phyloP scores from a whole-genome alignment of 2,329 filamentous ascomycete genomes.

The Bipolaris oryzae region DNA sequence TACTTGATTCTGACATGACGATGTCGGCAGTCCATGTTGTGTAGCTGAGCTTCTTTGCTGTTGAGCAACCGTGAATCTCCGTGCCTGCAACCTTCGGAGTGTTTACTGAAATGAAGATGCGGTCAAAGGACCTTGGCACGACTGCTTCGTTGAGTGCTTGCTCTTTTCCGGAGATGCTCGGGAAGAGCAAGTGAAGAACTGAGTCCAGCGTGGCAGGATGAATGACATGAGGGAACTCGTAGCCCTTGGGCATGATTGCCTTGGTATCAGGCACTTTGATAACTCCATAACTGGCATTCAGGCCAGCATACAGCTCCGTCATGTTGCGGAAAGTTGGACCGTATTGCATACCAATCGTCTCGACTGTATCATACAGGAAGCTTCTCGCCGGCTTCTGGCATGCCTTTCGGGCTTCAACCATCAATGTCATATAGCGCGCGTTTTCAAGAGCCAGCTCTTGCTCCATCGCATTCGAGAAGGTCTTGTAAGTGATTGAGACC shows the following conservation, averaged over 20 bases:
- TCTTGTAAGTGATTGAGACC: slow-evolving; percentile 1
- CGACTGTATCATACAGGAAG: slow-evolving; percentile 13
- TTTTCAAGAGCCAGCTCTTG: slow-evolving; percentile 2
- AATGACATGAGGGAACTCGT: slow-evolving; percentile 5
- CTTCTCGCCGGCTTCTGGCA: slow-evolving; percentile 11
- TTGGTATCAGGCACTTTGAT: slow-evolving; percentile 10
- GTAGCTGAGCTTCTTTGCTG: slow-evolving; percentile 15
- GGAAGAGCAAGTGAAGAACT: slow-evolving; percentile 10
- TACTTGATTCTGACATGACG: slow-evolving; percentile 6
- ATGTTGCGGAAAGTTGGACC: slow-evolving; percentile 18
- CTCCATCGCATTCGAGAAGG: slow-evolving; percentile 9
- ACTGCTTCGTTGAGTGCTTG: slow-evolving; percentile 15
- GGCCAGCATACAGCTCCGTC: slow-evolving; percentile 19
- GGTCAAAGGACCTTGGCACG: slow-evolving; percentile 7
- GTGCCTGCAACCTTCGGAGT: slow-evolving; percentile 6
- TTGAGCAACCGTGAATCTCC: slow-evolving; percentile 6
- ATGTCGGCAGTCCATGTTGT: slow-evolving; percentile 10
- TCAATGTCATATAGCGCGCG: slow-evolving; percentile 2
- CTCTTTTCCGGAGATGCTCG: slow-evolving; percentile 15
- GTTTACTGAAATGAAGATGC: slow-evolving; percentile 3
- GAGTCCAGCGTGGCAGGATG: slow-evolving; percentile 15
- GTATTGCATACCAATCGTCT: slow-evolving; percentile 12
- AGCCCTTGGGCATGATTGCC: slow-evolving; percentile 8
- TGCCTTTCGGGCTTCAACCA: neutral
- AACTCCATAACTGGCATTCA: slow-evolving; percentile 1